A percentile compares a stretch with the other conserved stretches of the same genome.
These are phyloP conservation scores for Suhomyces vadensis DNA, from an alignment of 805 yeast species.

Conservation along the genomic window DNA sequence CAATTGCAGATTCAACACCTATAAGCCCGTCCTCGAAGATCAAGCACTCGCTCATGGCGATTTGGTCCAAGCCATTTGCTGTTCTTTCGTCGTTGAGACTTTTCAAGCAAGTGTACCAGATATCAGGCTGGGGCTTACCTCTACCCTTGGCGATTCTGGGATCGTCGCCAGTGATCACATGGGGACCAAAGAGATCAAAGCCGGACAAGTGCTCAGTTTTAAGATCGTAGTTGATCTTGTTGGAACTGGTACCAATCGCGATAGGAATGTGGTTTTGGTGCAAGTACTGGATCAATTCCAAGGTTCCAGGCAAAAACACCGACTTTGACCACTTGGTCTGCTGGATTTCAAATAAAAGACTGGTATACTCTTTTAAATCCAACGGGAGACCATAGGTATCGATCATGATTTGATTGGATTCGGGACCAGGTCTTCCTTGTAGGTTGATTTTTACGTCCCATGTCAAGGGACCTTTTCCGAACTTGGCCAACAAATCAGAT, in stretches of 20 bases:
- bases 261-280: slow-evolving; percentile 62
- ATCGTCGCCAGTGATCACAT: slow-evolving; percentile 88
- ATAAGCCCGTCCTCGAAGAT: slow-evolving; percentile 96
- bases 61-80: slow-evolving; percentile 42
- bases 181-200: slow-evolving; percentile 61
- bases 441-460: slow-evolving; percentile 88
- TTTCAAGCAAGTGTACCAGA: slow-evolving; percentile 80
- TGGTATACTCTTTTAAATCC: slow-evolving; percentile 64
- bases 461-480: slow-evolving; percentile 76
- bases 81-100: slow-evolving; percentile 60
- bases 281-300: slow-evolving; percentile 60
- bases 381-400: slow-evolving; percentile 65
- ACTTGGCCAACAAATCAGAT: slow-evolving; percentile 61
- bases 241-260: slow-evolving; percentile 89
- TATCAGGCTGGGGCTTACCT: slow-evolving; percentile 94
- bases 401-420: slow-evolving; percentile 64
- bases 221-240: slow-evolving; percentile 54
- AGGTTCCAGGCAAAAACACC: slow-evolving; percentile 81
- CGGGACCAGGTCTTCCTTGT: slow-evolving; percentile 90
- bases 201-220: slow-evolving; percentile 77
- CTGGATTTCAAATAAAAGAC: slow-evolving; percentile 55
- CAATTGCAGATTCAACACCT: slow-evolving; percentile 82
- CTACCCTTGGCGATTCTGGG: slow-evolving; percentile 75
- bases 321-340: slow-evolving; percentile 61
- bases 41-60: slow-evolving; percentile 74